Conservation (phyloP, 1,139 yeast species). For the Kodamaea anthophila region DNA sequence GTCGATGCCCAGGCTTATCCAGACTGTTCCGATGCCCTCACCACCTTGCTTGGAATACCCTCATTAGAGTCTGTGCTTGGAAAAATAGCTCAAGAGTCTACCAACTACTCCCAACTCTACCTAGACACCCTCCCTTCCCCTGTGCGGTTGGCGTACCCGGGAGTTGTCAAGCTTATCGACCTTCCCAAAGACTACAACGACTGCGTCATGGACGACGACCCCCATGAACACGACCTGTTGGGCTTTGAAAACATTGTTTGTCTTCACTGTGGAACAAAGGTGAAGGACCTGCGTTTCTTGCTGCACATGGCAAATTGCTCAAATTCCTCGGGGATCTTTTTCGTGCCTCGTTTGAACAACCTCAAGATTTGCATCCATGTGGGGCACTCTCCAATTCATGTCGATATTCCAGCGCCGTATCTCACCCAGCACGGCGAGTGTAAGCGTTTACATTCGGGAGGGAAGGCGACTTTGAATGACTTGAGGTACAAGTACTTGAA, state of each 20-base stretch:
- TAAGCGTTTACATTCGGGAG: constrained; percentile 46
- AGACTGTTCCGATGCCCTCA: constrained; percentile 18
- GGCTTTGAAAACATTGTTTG: constrained; percentile 26
- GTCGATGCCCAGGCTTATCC: constrained; percentile 15
- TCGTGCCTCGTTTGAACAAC: constrained; percentile 34
- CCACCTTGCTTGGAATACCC: constrained; percentile 18
- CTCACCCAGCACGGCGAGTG: constrained; percentile 70
- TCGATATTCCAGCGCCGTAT: constrained; percentile 55
- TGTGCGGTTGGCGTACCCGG: constrained; percentile 28
- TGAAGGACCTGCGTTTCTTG: constrained; percentile 13
- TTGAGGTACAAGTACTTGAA: constrained; percentile 51
- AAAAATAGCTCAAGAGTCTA: constrained; percentile 1
- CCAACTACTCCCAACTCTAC: too few species aligned
- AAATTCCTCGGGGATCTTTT: constrained; percentile 33
- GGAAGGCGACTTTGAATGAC: constrained; percentile 48
- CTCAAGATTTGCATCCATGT: constrained; percentile 33
- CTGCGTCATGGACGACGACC: constrained; percentile 22
- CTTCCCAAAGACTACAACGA: constrained; percentile 32
- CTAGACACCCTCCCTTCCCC: background rate
- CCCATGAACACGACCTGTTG: constrained; percentile 6
- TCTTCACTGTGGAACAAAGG: constrained; percentile 25
- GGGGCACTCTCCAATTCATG: constrained; percentile 20
- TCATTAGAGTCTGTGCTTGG: constrained; percentile 20
- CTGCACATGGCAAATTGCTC: constrained; percentile 24
- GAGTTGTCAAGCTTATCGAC: constrained; percentile 32